phyloP scores from a whole-genome alignment of 441 rosid species.

The Pelargonium australe region DNA sequence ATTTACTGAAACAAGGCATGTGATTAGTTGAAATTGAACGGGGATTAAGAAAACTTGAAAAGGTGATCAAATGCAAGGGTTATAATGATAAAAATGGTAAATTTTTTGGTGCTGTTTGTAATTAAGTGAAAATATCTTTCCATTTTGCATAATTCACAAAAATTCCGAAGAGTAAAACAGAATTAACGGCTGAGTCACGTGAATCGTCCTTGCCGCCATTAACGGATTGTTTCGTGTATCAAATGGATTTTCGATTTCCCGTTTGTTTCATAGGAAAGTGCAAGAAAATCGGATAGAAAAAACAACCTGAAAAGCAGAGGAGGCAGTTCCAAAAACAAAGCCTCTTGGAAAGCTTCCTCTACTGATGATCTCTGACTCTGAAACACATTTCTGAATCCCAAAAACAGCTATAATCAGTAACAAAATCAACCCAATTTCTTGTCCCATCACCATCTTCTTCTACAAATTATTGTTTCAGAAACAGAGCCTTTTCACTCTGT shows the following conservation, averaged over 20 bases:
- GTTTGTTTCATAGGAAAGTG: background rate
- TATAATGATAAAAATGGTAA: too few species aligned
- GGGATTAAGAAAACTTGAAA: too few species aligned
- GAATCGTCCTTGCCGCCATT: too few species aligned
- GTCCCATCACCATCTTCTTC: conserved; percentile 16
- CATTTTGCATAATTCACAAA: too few species aligned
- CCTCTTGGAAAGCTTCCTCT: conserved; percentile 73
- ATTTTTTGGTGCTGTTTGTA: too few species aligned
- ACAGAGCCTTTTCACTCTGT: too few species aligned
- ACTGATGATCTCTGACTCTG: conserved; percentile 28
- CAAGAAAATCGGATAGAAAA: background rate
- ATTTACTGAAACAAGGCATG: background rate
- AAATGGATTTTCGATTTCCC: background rate
- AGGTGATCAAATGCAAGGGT: too few species aligned
- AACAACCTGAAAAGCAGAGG: conserved; percentile 83
- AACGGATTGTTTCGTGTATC: too few species aligned
- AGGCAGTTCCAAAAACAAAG: conserved; percentile 89
- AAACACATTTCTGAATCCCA: conserved; percentile 28
- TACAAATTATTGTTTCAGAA: too few species aligned
- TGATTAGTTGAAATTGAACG: background rate
- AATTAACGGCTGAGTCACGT: too few species aligned
- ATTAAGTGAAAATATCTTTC: too few species aligned
- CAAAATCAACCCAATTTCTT: conserved; percentile 20
- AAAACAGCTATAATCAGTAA: conserved; percentile 13
- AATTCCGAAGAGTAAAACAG: too few species aligned